Conservation (phyloP, 495 filamentous ascomycete species). For the Terfezia boudieri region DNA sequence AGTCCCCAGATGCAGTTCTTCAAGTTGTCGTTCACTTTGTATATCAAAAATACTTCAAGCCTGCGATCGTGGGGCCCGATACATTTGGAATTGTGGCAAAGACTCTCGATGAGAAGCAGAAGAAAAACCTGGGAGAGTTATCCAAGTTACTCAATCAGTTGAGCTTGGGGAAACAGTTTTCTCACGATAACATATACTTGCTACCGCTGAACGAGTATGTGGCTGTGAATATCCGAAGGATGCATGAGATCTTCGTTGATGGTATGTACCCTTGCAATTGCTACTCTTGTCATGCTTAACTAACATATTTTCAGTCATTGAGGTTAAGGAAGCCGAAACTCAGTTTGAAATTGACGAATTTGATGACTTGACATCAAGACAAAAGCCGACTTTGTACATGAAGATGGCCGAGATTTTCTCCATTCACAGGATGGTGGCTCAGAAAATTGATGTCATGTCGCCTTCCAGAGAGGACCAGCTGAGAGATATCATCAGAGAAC, state of each 20-base stretch:
- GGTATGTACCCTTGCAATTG: constrained; percentile 23
- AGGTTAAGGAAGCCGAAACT: constrained; percentile 60
- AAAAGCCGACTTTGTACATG: constrained; percentile 90
- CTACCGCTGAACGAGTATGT: constrained; percentile 85
- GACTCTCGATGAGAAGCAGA: constrained; percentile 69
- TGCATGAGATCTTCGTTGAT: constrained; percentile 50
- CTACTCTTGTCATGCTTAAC: not conserved
- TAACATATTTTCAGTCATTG: constrained; percentile 33
- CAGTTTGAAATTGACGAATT: constrained; percentile 97
- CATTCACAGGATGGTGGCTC: constrained; percentile 69
- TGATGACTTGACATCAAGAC: constrained; percentile 88
- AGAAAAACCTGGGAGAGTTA: constrained; percentile 77
- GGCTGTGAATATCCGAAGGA: constrained; percentile 57
- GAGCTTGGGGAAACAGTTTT: constrained; percentile 64
- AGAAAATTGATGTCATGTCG: constrained; percentile 53
- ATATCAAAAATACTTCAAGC: constrained; percentile 84
- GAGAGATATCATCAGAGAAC: constrained; percentile 73
- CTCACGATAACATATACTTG: constrained; percentile 82
- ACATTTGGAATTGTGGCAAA: constrained; percentile 75
- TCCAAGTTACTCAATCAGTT: constrained; percentile 79
- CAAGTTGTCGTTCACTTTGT: constrained; percentile 75
- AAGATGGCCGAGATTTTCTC: constrained; percentile 97
- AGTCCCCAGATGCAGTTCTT: constrained; percentile 53
- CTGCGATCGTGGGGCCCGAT: constrained; percentile 67
- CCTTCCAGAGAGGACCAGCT: constrained; percentile 66